Evolutionary conservation across 805 yeast genomes (phyloP), one percentile per base, ranked within the genome.

Genomic region (Candida boidinii): DNA sequence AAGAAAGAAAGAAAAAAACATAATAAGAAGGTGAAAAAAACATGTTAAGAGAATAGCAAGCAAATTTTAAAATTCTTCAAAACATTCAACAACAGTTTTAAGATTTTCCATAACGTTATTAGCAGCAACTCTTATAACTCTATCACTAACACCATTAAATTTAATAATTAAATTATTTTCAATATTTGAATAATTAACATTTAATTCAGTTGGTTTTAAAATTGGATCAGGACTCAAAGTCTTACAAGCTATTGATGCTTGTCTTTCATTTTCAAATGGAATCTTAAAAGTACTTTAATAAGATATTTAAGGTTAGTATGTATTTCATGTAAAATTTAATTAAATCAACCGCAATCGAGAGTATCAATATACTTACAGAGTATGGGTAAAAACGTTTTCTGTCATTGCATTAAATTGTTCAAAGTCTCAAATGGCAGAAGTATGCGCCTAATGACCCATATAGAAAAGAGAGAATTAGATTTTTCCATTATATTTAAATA

Each of bases 101-200:
- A 85, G 53, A 40, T 78, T 79, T 49, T 86, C 95, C 35, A 88
- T 62, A 13, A 82, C 70, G 42, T 79, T 80, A 54, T 86, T 85
- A 14, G 82, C 84, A 7, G 94, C 94, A 5, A 86, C 94, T 39
- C 96, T 63, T 32, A 87, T 68, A 6, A 77, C 77, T 28, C 95
- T 62, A 42, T 82, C 94, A 31, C 83, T 76, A 1, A 65, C 63
- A 2, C 86, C 85, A 7, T 60, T 52, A 43, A 84, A 82, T 1
- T 46, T 40, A 19, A 77, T 69, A 2, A 51, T 37, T 26, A 85
- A 59, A 1, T 31, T 31, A 2, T 36, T 46, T 2, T 52, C 68
- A 3, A 58, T 49, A 0, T 58, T 49, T 5, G 48, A 28, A 39
- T 75, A 76, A 1, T 42, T 43, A 4, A 76, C 77, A 13, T 55